Evolutionary conservation across 192 early-diverging fungal genomes (phyloP).

Genomic region (Cladochytrium replicatum): DNA sequence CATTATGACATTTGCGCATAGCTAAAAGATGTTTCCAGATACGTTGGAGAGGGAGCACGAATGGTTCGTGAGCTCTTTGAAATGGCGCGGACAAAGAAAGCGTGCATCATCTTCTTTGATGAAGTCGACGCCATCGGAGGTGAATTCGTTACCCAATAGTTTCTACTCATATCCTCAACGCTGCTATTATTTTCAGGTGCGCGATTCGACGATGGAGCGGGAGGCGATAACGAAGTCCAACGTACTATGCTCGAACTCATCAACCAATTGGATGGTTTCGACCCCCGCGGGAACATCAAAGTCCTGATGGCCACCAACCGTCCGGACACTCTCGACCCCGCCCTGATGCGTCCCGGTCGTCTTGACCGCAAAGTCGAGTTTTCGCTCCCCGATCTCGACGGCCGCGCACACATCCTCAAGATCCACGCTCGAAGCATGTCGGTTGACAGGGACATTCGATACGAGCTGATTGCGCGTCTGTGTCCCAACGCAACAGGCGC

Average conservation of each 20-base stretch:
- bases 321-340: constrained; percentile 97
- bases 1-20: no score
- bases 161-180: neutral
- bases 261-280: constrained; percentile 98
- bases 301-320: constrained; percentile 98
- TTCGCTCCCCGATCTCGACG: constrained; percentile 89
- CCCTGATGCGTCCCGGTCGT: constrained; percentile 92
- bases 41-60: constrained; percentile 97
- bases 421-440: constrained; percentile 99
- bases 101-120: constrained; percentile 99
- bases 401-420: constrained; percentile 94
- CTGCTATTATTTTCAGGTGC: constrained; percentile 49
- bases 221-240: constrained; percentile 99
- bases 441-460: constrained; percentile 98
- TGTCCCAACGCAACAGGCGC: constrained; percentile 99
- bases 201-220: constrained; percentile 95
- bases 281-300: constrained; percentile 99
- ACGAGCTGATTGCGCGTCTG: constrained; percentile 92
- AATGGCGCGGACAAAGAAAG: constrained; percentile 99
- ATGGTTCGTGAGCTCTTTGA: constrained; percentile 99
- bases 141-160: constrained; percentile 5
- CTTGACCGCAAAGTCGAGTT: constrained; percentile 99
- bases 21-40: no score
- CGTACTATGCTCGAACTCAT: constrained; percentile 99
- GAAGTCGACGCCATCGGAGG: constrained; percentile 97